Percentiles rank a stretch among this genome's conserved stretches.
Conservation (phyloP, 2,329 filamentous ascomycete species). For the Emmonsiellopsis sp. region DNA sequence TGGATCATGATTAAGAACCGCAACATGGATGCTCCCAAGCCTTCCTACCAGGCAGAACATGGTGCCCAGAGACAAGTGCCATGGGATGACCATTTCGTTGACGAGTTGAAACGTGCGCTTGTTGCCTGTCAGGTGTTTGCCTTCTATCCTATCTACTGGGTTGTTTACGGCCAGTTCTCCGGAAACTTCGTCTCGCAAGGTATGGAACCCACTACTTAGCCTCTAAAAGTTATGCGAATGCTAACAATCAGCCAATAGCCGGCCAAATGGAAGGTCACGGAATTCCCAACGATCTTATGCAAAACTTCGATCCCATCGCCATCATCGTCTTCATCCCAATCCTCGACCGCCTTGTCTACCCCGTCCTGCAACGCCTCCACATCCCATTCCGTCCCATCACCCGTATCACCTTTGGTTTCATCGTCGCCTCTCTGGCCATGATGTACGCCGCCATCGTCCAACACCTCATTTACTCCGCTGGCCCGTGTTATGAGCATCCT, state of each 20-base stretch:
- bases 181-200: conserved; percentile 60
- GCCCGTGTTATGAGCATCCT: conserved; percentile 43
- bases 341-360: conserved; percentile 61
- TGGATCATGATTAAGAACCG: conserved; percentile 45
- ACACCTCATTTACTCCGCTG: conserved; percentile 45
- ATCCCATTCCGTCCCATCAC: conserved; percentile 67
- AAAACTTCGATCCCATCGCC: conserved; percentile 66
- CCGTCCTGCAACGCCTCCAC: conserved; percentile 51
- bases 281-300: conserved; percentile 68
- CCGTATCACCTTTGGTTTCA: conserved; percentile 63
- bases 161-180: conserved; percentile 60
- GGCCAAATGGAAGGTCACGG: conserved; percentile 56
- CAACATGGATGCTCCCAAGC: conserved; percentile 57
- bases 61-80: conserved; percentile 36
- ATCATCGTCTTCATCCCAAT: conserved; percentile 68
- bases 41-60: conserved; percentile 51
- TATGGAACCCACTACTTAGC: conserved; percentile 17
- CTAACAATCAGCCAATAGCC: conserved; percentile 21
- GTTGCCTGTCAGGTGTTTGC: conserved; percentile 63
- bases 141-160: conserved; percentile 62
- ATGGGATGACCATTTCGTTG: conserved; percentile 64
- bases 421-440: conserved; percentile 54
- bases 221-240: neutral
- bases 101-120: conserved; percentile 59
- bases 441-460: conserved; percentile 53